A percentile compares a stretch with the other conserved stretches of the same genome.
Evolutionary conservation across 192 early-diverging fungal species (phyloP).

Genomic region (Mortierella antarctica): DNA sequence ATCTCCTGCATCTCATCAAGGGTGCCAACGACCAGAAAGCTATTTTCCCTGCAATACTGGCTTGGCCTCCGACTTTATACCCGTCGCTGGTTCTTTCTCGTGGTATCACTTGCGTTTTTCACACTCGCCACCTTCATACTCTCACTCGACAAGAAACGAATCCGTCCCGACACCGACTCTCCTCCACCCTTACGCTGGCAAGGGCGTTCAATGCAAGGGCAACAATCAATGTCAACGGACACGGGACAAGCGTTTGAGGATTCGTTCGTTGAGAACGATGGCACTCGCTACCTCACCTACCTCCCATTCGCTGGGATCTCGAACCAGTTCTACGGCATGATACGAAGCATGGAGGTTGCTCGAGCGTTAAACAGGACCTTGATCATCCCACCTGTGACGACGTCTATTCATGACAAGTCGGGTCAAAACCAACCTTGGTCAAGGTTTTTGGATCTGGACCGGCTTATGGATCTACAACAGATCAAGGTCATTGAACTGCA

Average conservation of each 20-base stretch:
- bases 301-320: constrained; percentile 38
- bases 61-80: too few relatives aligned
- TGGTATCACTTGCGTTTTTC: too few relatives aligned
- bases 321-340: constrained; percentile 42
- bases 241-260: constrained; percentile 1
- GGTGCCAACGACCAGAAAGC: too few relatives aligned
- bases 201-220: not conserved
- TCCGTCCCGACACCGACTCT: too few relatives aligned
- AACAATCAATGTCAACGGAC: not conserved
- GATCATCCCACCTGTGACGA: constrained; percentile 36
- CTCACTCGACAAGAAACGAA: too few relatives aligned
- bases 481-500: constrained; percentile 36
- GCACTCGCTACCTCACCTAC: constrained; percentile 12
- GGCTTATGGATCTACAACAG: constrained; percentile 8
- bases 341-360: constrained; percentile 26
- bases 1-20: too few relatives aligned
- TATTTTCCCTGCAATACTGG: too few relatives aligned
- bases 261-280: not conserved
- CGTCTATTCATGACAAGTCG: constrained; percentile 25
- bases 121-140: too few relatives aligned
- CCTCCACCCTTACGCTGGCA: too few relatives aligned
- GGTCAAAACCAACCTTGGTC: constrained; percentile 43
- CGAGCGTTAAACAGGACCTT: constrained; percentile 23
- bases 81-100: too few relatives aligned
- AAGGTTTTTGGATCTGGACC: constrained; percentile 26